Evolutionary conservation across 257 asterid genomes (phyloP), one percentile per base, ranked within the genome.

Genomic region (Rubia yunnanensis): DNA sequence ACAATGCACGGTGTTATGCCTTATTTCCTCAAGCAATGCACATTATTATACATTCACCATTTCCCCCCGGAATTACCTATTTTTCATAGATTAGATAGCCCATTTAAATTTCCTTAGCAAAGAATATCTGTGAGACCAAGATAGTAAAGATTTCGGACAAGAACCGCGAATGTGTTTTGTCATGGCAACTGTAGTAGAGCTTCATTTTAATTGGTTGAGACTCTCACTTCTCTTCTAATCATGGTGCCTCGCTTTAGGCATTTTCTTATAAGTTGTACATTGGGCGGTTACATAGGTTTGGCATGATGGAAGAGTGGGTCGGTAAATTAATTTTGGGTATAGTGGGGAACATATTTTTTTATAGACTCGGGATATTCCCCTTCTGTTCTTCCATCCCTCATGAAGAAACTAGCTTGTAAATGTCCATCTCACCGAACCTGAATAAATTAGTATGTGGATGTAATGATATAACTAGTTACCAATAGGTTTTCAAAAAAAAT

Each of bases 121-220:
- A 81, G 83, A 63, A 97, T 96, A 63, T 89, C 97, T 52, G 97
- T 92, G 76, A 92, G 95, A 80, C 94, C 88, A 54, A 82, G 39
- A 24, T 31, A 53, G 49, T 17, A 61, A 61, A 49, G 60, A 32
- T 50, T 49, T 39, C 61, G 54, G 66, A 22, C 14, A 18, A 70
- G 38, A 58, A 44, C 17, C 55, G 24, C 52, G 31, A 6, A 32
- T n/a, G n/a, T n/a, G 44, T 28, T 55, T 8, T 59, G 79, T 70
- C 36, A 82, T 70, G 67, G 49, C 44, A 69, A 48, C 20, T 49
- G 56, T 49, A 67, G 46, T 39, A 39, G 71, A 69, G 68, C 46
- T 71, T 50, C 63, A 54, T 74, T 63, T 68, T 55, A 26, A 59
- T 69, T 69, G 76, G 76, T 72, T 58, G 17, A 41, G 6, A 44